Evolutionary conservation across 2,329 filamentous ascomycete species (phyloP).

Genomic region (Xylaria sp.): DNA sequence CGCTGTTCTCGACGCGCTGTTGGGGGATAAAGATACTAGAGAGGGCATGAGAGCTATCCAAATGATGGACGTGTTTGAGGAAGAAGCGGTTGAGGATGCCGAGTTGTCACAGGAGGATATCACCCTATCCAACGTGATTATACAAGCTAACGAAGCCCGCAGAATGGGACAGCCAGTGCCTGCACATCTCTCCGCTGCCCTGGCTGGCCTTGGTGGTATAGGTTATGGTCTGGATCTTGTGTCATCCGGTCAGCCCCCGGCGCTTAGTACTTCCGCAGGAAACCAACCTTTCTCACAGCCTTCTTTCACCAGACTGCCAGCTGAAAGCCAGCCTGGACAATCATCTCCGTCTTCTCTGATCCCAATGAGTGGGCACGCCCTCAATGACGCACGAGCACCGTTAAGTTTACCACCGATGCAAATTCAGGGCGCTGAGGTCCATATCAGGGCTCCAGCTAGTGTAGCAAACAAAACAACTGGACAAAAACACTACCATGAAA

Average conservation of each 20-base stretch:
- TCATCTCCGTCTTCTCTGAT: too few species aligned
- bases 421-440: conserved; percentile 24
- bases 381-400: background rate
- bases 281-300: background rate
- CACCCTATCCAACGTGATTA: conserved; percentile 55
- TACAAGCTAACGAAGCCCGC: conserved; percentile 35
- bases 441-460: conserved; percentile 13
- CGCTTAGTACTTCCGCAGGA: background rate
- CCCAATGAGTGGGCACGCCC: too few species aligned
- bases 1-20: conserved; percentile 58
- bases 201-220: background rate
- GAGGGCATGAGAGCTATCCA: conserved; percentile 61
- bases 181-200: background rate
- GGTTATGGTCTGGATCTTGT: background rate
- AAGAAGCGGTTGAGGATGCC: conserved; percentile 65
- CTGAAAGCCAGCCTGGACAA: background rate
- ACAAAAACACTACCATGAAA: too few species aligned
- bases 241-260: background rate
- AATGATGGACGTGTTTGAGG: conserved; percentile 74
- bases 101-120: conserved; percentile 65
- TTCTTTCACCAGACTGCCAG: background rate
- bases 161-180: conserved; percentile 24
- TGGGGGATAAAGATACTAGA: conserved; percentile 40
- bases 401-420: conserved; percentile 10
- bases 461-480: background rate